Evolutionary conservation across 495 filamentous ascomycete genomes (phyloP), one percentile per base, ranked within the genome.

Genomic region (Aspergillus coremiiformis): DNA sequence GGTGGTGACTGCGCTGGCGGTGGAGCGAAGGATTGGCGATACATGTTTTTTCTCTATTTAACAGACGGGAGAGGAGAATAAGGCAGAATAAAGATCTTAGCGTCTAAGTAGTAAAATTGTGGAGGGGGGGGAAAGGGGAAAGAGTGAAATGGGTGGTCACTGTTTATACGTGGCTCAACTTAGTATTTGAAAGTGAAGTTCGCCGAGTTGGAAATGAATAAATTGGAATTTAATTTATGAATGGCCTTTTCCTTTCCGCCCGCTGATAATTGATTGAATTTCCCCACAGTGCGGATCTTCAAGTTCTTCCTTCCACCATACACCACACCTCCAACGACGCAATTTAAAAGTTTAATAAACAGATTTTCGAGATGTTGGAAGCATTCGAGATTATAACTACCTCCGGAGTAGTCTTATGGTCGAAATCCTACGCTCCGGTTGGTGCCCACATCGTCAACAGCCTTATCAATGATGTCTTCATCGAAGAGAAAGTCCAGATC

Each of bases 401-500:
- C 30, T 96, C 93, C 15, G 93, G 93, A 21, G 90, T 98, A 44
- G 93, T 98, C 39, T 78, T 98, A 35, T 98, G 93, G 93, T 96
- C 93, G 26, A 85, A 86, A 61, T 85, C 83, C 4, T 96, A 93
- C 66, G 82, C 82, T 29, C 77, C 87, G 0, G 81, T 95, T 59
- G 87, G 82, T 62, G 75, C 87, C 19, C 84, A 85, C 58, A 74
- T 97, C 43, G 82, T 98, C 72, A 95, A 98, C 73, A 86, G 84
- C 72, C 86, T 97, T 67, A 94, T 98, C 74, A 82, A 82, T 66
- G 90, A 97, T 67, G 85, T 96, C 64, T 92, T 98, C 72, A 96
- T 98, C 64, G 94, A 97, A 70, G 93, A 96, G 68, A 84, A 83
- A 63, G 84, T 85, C 30, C 76, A 77, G 48, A 76, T 85, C 32